Percentiles rank a stretch among this genome's conserved stretches.
Conservation (phyloP, 2,329 filamentous ascomycete species). For the Colletotrichum higginsianum region DNA sequence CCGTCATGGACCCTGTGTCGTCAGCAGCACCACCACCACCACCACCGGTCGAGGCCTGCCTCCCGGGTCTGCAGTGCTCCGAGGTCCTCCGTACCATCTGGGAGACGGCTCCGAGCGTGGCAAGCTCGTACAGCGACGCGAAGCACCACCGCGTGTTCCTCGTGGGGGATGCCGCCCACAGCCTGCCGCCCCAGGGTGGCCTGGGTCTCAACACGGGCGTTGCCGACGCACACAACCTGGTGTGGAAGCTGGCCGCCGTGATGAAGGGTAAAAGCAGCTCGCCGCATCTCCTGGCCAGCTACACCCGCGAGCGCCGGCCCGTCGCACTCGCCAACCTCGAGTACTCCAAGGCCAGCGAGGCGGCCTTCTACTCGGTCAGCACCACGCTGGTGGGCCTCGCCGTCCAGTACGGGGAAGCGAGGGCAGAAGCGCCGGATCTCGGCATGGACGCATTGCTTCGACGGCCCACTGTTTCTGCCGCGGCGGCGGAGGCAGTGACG, state of each 20-base stretch:
- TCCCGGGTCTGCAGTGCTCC: slow-evolving; percentile 27
- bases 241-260: slow-evolving; percentile 60
- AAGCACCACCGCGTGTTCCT: slow-evolving; percentile 52
- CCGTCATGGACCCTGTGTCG: slow-evolving; percentile 22
- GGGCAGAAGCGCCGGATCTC: slow-evolving; percentile 9
- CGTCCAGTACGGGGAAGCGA: slow-evolving; percentile 23
- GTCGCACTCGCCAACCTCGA: slow-evolving; percentile 36
- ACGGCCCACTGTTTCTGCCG: slow-evolving; percentile 7
- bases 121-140: slow-evolving; percentile 38
- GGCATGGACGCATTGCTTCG: slow-evolving; percentile 25
- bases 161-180: slow-evolving; percentile 71
- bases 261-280: slow-evolving; percentile 13
- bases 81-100: slow-evolving; percentile 32
- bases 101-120: slow-evolving; percentile 32
- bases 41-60: slow-evolving; percentile 34
- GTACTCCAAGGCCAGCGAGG: slow-evolving; percentile 35
- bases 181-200: slow-evolving; percentile 69
- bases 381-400: slow-evolving; percentile 26
- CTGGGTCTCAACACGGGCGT: slow-evolving; percentile 73
- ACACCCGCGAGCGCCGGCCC: slow-evolving; percentile 24
- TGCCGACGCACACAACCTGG: slow-evolving; percentile 68
- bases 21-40: not conserved
- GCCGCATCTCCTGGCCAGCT: slow-evolving; percentile 19
- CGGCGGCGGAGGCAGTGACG: slow-evolving; percentile 15
- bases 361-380: slow-evolving; percentile 34